Evolutionary conservation across 2,329 filamentous ascomycete species (phyloP).

Genomic region (Cordyceps militaris): DNA sequence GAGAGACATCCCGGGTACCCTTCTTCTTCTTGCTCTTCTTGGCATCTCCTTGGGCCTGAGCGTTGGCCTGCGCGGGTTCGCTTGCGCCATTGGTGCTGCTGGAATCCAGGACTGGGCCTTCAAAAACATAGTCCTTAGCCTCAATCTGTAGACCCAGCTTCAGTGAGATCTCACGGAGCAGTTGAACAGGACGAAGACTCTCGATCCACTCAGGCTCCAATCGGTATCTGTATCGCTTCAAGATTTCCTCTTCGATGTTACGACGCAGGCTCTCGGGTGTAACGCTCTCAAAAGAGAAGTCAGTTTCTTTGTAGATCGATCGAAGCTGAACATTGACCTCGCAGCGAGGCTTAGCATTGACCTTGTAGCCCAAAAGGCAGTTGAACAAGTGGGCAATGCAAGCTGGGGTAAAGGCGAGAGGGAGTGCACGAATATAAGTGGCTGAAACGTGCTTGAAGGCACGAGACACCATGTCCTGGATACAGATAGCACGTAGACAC

Average conservation of each 20-base stretch:
- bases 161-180: conserved; percentile 81
- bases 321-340: conserved; percentile 71
- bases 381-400: conserved; percentile 86
- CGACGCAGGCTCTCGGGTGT: conserved; percentile 65
- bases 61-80: conserved; percentile 32
- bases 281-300: conserved; percentile 72
- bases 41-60: conserved; percentile 34
- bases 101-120: conserved; percentile 19
- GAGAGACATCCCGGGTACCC: conserved; percentile 48
- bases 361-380: conserved; percentile 72
- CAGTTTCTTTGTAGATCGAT: conserved; percentile 70
- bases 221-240: conserved; percentile 68
- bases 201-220: conserved; percentile 62
- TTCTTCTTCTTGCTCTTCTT: conserved; percentile 61
- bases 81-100: conserved; percentile 25
- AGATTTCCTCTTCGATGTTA: conserved; percentile 65
- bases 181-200: conserved; percentile 65
- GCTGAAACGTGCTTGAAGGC: conserved; percentile 90
- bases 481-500: conserved; percentile 67
- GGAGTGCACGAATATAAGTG: conserved; percentile 70
- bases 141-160: conserved; percentile 87
- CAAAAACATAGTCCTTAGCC: conserved; percentile 50
- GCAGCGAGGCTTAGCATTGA: conserved; percentile 71
- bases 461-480: conserved; percentile 92
- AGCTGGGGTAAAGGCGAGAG: conserved; percentile 70